These are phyloP conservation scores for Gautieria morchelliformis DNA, from an alignment of 768 basidiomycete species.

Conservation along the genomic window DNA sequence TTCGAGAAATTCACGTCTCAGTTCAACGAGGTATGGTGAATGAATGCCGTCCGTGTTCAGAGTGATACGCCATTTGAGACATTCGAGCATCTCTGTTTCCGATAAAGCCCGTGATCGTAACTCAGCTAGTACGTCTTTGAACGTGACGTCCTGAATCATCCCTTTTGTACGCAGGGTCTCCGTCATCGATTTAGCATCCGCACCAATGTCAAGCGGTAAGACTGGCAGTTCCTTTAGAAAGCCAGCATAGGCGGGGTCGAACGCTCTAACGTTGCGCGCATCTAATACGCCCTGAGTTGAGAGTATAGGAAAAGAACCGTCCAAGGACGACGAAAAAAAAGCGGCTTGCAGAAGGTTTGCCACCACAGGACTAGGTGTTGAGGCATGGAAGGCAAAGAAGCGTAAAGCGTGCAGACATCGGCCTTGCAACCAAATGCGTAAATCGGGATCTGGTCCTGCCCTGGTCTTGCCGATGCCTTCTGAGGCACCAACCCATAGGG, in stretches of 20 bases:
- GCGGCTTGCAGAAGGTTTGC: conserved; percentile 59
- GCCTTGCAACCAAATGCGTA: conserved; percentile 40
- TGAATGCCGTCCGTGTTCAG: conserved; percentile 30
- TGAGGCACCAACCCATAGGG: conserved; percentile 47
- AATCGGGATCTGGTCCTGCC: conserved; percentile 26
- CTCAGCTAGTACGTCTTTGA: conserved; percentile 76
- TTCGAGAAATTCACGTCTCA: conserved; percentile 53
- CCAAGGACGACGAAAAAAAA: conserved; percentile 61
- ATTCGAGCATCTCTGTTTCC: conserved; percentile 68
- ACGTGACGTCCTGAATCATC: conserved; percentile 64
- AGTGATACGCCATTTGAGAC: conserved; percentile 77
- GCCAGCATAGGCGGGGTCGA: conserved; percentile 54
- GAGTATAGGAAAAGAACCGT: conserved; percentile 53
- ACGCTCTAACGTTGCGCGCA: conserved; percentile 60
- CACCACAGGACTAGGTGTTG: conserved; percentile 80
- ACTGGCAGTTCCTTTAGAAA: conserved; percentile 77
- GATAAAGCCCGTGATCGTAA: conserved; percentile 59
- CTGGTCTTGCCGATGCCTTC: conserved; percentile 22
- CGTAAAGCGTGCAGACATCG: conserved; percentile 71
- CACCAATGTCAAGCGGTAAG: conserved; percentile 50
- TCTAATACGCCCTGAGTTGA: conserved; percentile 65
- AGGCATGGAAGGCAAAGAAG: conserved; percentile 84
- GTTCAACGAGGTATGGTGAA: conserved; percentile 21
- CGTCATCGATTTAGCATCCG: conserved; percentile 51
- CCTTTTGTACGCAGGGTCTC: conserved; percentile 48